Percentiles rank a stretch among this genome's conserved stretches.
Evolutionary conservation across 2,329 filamentous ascomycete species (phyloP).

Genomic region (Sporothrix euskadiensis): DNA sequence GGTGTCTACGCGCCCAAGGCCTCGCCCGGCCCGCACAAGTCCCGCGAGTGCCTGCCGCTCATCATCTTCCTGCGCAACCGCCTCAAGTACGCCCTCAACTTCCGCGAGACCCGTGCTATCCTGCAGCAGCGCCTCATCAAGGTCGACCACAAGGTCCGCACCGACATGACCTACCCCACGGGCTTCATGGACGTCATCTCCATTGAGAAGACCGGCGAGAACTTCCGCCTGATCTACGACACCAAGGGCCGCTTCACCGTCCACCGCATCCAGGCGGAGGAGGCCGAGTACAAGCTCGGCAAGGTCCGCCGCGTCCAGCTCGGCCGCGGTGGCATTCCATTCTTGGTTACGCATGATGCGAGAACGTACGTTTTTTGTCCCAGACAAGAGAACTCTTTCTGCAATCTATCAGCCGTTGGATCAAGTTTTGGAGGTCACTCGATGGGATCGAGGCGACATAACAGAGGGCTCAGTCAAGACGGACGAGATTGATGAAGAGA

Average conservation of each 20-base stretch:
- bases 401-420: constrained; percentile 99
- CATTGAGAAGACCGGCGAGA: constrained; percentile 99
- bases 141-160: constrained; percentile 99
- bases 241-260: constrained; percentile 99
- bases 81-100: constrained; percentile 99
- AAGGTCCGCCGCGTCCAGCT: constrained; percentile 99
- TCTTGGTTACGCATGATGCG: constrained; percentile 99
- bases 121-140: constrained; percentile 99
- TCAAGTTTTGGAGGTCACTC: constrained; percentile 82
- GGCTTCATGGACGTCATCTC: constrained; percentile 99
- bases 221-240: constrained; percentile 99
- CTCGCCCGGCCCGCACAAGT: constrained; percentile 93
- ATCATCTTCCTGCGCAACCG: constrained; percentile 97
- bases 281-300: constrained; percentile 99
- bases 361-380: constrained; percentile 89
- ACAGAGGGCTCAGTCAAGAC: background rate
- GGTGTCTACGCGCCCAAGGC: constrained; percentile 76
- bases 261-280: constrained; percentile 97
- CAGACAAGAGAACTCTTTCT: constrained; percentile 38
- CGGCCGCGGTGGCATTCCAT: constrained; percentile 99
- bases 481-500: background rate
- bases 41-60: constrained; percentile 96
- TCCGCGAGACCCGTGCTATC: constrained; percentile 95
- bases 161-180: constrained; percentile 93
- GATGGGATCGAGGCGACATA: constrained; percentile 30